Percentiles rank a stretch among this genome's conserved stretches.
Evolutionary conservation across 108 stramenopile genomes (phyloP).

Genomic region (Schizochytrium sp.): DNA sequence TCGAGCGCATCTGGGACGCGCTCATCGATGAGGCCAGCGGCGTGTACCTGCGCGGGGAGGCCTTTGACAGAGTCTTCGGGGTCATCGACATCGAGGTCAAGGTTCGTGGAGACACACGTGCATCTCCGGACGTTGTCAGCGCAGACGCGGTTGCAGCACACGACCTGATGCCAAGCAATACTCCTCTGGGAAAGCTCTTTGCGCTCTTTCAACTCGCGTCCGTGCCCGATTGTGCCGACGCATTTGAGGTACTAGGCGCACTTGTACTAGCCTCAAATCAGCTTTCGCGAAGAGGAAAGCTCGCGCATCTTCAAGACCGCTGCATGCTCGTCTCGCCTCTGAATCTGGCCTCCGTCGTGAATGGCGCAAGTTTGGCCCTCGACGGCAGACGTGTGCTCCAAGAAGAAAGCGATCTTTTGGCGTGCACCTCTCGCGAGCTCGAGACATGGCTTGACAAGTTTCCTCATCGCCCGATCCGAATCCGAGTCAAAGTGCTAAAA

Average conservation of each 20-base stretch:
- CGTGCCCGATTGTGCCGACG: not conserved
- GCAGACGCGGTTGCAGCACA: no score
- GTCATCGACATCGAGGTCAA: not conserved
- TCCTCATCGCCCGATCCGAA: not conserved
- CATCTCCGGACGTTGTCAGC: no score
- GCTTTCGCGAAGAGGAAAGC: not conserved
- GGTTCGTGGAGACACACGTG: not conserved
- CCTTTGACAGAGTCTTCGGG: not conserved
- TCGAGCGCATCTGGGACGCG: slow-evolving; percentile 15
- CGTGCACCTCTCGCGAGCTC: not conserved
- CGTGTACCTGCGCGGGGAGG: not conserved
- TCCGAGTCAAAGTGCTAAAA: not conserved
- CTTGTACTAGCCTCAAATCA: not conserved
- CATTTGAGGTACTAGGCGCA: not conserved
- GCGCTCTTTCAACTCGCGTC: not conserved
- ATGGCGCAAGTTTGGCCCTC: not conserved
- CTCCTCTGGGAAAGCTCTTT: not conserved
- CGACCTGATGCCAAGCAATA: not conserved
- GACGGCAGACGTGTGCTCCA: not conserved
- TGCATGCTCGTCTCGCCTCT: not conserved
- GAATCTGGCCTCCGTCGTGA: not conserved
- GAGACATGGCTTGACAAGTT: not conserved
- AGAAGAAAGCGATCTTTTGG: not conserved
- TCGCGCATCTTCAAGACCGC: not conserved
- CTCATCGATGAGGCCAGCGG: not conserved